Percentiles rank a stretch among this genome's conserved stretches.
Evolutionary conservation across 306 rosid species (phyloP).

Genomic region (Cucurbita pepo): DNA sequence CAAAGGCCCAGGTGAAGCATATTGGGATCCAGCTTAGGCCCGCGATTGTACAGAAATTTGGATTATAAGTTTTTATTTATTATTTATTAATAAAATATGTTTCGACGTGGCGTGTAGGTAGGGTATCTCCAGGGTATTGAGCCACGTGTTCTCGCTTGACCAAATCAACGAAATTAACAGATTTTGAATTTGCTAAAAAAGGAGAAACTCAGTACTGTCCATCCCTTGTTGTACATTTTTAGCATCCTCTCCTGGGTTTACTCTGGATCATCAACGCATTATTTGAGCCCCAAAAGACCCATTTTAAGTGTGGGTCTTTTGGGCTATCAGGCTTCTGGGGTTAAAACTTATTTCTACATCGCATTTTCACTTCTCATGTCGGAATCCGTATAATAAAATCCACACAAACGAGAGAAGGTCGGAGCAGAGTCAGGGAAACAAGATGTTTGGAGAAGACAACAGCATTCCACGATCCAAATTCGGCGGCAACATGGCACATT

Average conservation of each 20-base stretch:
- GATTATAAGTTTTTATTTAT: too few relatives aligned
- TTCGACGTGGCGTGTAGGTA: too few relatives aligned
- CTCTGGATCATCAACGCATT: background rate
- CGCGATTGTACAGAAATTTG: too few relatives aligned
- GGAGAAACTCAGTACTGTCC: background rate
- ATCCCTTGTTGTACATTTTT: background rate
- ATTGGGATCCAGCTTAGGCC: too few relatives aligned
- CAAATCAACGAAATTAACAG: too few relatives aligned
- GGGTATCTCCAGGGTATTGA: too few relatives aligned
- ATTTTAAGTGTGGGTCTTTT: background rate
- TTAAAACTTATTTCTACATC: background rate
- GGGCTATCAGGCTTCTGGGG: background rate
- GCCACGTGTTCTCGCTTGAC: too few relatives aligned
- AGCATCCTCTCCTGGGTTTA: background rate
- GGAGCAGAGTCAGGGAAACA: background rate
- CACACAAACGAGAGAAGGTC: background rate
- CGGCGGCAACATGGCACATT: conserved; percentile 5
- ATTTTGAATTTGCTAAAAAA: background rate
- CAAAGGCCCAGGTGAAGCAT: too few relatives aligned
- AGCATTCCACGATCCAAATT: conserved; percentile 8
- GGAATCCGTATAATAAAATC: background rate
- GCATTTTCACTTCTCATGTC: background rate
- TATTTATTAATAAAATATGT: too few relatives aligned
- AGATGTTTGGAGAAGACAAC: background rate
- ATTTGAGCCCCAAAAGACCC: background rate